phyloP scores from a whole-genome alignment of 306 rosid species.

The Biancaea sappan region DNA sequence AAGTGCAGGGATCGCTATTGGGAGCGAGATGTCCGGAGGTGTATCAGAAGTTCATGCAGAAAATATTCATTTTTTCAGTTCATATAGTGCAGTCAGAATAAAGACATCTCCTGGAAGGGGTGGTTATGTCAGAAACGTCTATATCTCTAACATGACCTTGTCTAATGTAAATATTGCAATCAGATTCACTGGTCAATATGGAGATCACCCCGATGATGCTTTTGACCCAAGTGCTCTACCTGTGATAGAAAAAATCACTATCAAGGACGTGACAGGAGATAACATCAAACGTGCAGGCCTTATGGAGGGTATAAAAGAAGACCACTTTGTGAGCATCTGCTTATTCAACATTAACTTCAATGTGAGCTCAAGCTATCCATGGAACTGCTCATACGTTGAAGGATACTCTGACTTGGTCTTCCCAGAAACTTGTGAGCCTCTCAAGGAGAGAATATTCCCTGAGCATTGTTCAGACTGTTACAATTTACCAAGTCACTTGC shows the following conservation, averaged over 20 bases:
- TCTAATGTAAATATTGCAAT: conserved; percentile 55
- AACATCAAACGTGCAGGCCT: conserved; percentile 61
- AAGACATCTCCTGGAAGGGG: conserved; percentile 89
- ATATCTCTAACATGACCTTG: conserved; percentile 61
- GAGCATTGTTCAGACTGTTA: conserved; percentile 71
- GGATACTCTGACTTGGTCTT: conserved; percentile 65
- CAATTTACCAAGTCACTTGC: conserved; percentile 45
- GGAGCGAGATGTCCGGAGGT: conserved; percentile 92
- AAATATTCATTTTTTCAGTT: conserved; percentile 54
- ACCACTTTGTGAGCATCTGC: conserved; percentile 60
- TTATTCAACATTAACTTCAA: conserved; percentile 59
- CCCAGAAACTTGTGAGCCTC: conserved; percentile 63
- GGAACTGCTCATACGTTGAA: conserved; percentile 71
- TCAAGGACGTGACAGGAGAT: conserved; percentile 60
- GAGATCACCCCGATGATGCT: conserved; percentile 73
- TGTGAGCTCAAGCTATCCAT: conserved; percentile 55
- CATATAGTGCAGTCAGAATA: conserved; percentile 57
- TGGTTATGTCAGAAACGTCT: conserved; percentile 72
- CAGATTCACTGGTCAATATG: conserved; percentile 66
- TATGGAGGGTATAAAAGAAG: conserved; percentile 71
- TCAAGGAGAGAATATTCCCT: conserved; percentile 57
- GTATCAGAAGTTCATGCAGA: conserved; percentile 68
- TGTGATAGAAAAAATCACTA: conserved; percentile 54
- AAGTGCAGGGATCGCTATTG: conserved; percentile 76
- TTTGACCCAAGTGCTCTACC: conserved; percentile 67